Evolutionary conservation across 345 rosid genomes (phyloP), one percentile per base, ranked within the genome.

Genomic region (Cardiospermum halicacabum): DNA sequence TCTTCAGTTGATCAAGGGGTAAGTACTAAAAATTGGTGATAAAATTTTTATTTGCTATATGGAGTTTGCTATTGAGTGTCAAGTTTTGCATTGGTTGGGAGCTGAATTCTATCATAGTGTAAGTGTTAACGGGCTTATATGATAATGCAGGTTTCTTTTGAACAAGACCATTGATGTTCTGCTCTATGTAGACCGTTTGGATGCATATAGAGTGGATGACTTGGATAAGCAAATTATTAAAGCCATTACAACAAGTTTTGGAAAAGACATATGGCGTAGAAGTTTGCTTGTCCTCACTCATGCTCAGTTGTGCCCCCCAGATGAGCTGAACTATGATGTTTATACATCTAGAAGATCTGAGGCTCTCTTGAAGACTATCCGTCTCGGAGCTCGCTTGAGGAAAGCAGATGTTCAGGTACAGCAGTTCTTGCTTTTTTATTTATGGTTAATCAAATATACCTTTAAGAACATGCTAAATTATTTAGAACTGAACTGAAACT

Each of bases 131-230:
- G 49, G 66, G 45, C 48, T 67, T 19, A 2, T 47, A 24, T 32
- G 2, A 11, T 32, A 2, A 21, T 73, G 72, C 85, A 86, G 93
- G 78, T 87, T 89, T 74, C 88, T 89, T 64, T 78, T 89, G 82
- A 85, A 83, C 71, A 89, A 82, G 78, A 87, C 84, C 27, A 81
- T 89, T 69, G 84, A 85, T 81, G 86, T 83, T 31, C 71, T 89
- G 76, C 86, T 89, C 59, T 86, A 77, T 70, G 88, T 87, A 70
- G 93, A 85, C 61, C 91, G 91, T 57, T 76, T 89, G 74, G 93
- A 89, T 70, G 85, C 87, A 28, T 89, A 89, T 77, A 83, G 96
- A 86, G 96, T 89, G 7, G 96, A 89, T 81, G 96, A 87, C 72
- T 67, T 89, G 76, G 96, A 89, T 69, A 89, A 64, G 78, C 93